Evolutionary conservation across 495 filamentous ascomycete species (phyloP).

Genomic region (Hypomontagnella monticulosa): DNA sequence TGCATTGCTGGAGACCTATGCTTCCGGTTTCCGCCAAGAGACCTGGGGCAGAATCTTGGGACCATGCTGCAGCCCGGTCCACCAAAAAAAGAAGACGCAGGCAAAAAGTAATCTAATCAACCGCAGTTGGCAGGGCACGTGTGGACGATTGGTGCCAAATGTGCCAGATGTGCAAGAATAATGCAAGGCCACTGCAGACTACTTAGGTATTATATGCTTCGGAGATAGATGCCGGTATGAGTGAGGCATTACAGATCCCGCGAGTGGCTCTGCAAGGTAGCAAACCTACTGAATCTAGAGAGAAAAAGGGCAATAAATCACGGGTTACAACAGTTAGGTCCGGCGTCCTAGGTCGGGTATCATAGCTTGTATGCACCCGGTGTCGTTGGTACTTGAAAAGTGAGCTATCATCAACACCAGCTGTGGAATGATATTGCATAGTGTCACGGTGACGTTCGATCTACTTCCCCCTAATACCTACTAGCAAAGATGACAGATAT

Average conservation of each 20-base stretch:
- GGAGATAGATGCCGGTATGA: constrained; percentile 19
- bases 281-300: neutral
- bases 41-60: constrained; percentile 14
- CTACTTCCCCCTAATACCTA: too few relatives aligned
- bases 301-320: neutral
- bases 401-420: neutral
- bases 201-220: neutral
- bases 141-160: constrained; percentile 36
- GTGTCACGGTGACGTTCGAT: constrained; percentile 29
- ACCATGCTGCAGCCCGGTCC: constrained; percentile 29
- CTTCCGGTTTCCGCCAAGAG: constrained; percentile 20
- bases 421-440: neutral
- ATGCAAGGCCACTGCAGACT: constrained; percentile 22
- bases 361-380: constrained; percentile 4
- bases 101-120: constrained; percentile 25
- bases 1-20: neutral
- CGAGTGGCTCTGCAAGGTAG: constrained; percentile 16
- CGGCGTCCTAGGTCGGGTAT: neutral
- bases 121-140: constrained; percentile 14
- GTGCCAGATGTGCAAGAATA: constrained; percentile 32
- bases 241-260: constrained; percentile 24
- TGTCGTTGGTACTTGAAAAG: neutral
- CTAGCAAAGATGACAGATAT: too few relatives aligned
- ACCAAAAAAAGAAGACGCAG: constrained; percentile 19
- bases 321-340: too few relatives aligned